phyloP scores from a whole-genome alignment of 306 rosid genomes.

The Citrullus mucosospermus region DNA sequence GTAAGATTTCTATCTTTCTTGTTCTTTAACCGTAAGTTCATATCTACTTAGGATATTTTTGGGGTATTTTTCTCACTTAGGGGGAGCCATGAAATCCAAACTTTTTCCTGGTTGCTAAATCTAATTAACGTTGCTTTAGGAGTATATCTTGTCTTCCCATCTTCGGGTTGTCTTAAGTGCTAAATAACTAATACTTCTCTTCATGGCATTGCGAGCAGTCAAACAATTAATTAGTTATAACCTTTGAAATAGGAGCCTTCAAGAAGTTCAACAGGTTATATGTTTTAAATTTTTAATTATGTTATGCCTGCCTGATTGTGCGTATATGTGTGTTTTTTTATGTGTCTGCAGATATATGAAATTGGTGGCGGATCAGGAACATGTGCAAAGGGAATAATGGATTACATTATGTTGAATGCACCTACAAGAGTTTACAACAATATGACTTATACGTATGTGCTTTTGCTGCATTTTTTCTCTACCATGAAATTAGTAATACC shows the following conservation, averaged over 20 bases:
- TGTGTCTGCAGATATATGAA: conserved; percentile 83
- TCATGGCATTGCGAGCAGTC: not conserved
- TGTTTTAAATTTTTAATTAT: not conserved
- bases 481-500: conserved; percentile 5
- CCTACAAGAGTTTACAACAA: conserved; percentile 77
- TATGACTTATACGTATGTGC: conserved; percentile 79
- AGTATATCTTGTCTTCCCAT: not conserved
- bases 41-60: not conserved
- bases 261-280: not conserved
- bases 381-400: conserved; percentile 97
- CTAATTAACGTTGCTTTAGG: not conserved
- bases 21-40: not conserved
- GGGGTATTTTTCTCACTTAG: not conserved
- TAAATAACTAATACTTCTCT: not conserved
- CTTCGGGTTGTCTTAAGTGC: not conserved
- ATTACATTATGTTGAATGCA: conserved; percentile 93
- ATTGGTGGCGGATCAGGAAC: conserved; percentile 99
- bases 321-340: conserved; percentile 20
- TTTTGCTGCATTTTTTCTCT: conserved; percentile 17
- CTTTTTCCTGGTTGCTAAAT: not conserved
- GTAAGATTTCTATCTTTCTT: conserved; percentile 29
- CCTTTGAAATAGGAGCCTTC: not conserved
- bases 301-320: conserved; percentile 6
- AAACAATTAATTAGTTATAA: not conserved
- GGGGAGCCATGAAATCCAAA: not conserved